These are phyloP conservation scores for Gastrodia elata DNA, from an alignment of 106 monocot species.

Conservation along the genomic window DNA sequence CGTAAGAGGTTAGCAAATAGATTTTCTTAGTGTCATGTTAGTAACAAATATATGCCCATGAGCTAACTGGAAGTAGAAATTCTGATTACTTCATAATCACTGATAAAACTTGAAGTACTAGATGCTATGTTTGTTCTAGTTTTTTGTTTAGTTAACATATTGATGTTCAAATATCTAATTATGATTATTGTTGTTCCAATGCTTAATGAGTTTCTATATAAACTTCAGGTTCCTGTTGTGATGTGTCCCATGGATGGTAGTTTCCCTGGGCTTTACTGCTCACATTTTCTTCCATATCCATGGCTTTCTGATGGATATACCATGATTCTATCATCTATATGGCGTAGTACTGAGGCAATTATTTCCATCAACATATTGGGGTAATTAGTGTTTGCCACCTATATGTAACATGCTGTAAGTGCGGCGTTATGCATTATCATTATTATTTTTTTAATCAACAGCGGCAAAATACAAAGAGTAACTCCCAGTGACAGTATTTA, in stretches of 20 bases:
- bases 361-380: slow-evolving; percentile 62
- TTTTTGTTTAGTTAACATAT: not conserved
- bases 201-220: slow-evolving; percentile 3
- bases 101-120: not conserved
- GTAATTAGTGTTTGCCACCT: slow-evolving; percentile 20
- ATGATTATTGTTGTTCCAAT: slow-evolving; percentile 4
- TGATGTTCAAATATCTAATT: not conserved
- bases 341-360: slow-evolving; percentile 79
- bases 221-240: slow-evolving; percentile 69
- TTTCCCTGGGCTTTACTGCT: slow-evolving; percentile 91
- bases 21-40: not conserved
- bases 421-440: not conserved
- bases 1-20: not conserved
- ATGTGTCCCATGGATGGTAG: slow-evolving; percentile 61
- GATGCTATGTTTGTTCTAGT: not conserved
- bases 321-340: slow-evolving; percentile 62
- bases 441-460: slow-evolving; percentile 18
- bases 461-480: slow-evolving; percentile 49
- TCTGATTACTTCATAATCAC: not conserved
- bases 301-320: slow-evolving; percentile 93
- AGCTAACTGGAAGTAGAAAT: not conserved
- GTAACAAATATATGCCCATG: not conserved
- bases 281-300: slow-evolving; percentile 50
- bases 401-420: not conserved
- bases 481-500: slow-evolving; percentile 55